A percentile compares a stretch with the other conserved stretches of the same genome.
These are phyloP conservation scores for Cornus controversa DNA, from an alignment of 148 eudicot genomes.

Conservation along the genomic window DNA sequence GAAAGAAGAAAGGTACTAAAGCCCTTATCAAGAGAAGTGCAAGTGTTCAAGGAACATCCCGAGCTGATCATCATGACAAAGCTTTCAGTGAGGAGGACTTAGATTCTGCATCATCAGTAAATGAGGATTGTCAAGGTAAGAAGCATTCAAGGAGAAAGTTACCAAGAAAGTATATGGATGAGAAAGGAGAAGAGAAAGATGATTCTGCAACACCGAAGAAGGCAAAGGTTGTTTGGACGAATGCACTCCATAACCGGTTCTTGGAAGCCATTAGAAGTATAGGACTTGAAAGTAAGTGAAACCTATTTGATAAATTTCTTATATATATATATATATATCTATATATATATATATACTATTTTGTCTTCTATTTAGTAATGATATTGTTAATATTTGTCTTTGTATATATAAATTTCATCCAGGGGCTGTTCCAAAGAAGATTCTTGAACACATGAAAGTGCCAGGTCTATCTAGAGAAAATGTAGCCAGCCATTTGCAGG, in stretches of 20 bases:
- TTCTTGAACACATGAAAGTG: slow-evolving; percentile 52
- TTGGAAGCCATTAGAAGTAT: slow-evolving; percentile 48
- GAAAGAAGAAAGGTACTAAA: slow-evolving; percentile 7
- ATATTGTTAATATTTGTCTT: not conserved
- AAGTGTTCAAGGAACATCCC: not conserved
- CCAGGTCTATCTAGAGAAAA: slow-evolving; percentile 58
- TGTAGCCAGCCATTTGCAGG: slow-evolving; percentile 79
- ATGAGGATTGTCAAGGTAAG: not conserved
- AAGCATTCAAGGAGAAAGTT: slow-evolving; percentile 15
- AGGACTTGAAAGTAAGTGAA: slow-evolving; percentile 53
- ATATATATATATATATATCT: not conserved
- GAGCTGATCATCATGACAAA: not conserved
- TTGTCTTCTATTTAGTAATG: not conserved
- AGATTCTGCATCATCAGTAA: not conserved
- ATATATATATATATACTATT: not conserved
- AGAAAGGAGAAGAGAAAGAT: not conserved
- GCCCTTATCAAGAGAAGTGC: not conserved
- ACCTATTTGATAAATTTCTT: too few relatives aligned
- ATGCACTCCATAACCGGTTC: slow-evolving; percentile 49
- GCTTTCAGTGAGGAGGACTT: not conserved
- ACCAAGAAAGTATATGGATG: not conserved
- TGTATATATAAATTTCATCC: not conserved
- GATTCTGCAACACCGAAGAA: slow-evolving; percentile 17
- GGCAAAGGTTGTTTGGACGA: slow-evolving; percentile 50
- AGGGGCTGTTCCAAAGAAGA: slow-evolving; percentile 63